phyloP scores from a whole-genome alignment of 2,329 filamentous ascomycete genomes.

The Xylariaceae sp. region DNA sequence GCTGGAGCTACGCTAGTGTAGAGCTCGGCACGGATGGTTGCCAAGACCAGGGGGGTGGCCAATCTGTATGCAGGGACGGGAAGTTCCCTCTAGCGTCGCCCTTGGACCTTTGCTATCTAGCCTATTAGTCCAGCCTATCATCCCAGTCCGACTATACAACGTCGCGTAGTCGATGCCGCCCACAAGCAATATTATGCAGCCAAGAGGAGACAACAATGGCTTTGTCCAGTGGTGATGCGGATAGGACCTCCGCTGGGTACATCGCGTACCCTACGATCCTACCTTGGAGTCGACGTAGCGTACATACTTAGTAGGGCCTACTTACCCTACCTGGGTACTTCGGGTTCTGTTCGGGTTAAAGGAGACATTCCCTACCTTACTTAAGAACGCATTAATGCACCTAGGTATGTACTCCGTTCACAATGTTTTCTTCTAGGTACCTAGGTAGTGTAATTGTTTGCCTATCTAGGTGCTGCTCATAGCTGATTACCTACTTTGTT shows the following conservation, averaged over 20 bases:
- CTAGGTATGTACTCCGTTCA: no score
- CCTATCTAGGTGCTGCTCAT: no score
- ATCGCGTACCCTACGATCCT: not conserved
- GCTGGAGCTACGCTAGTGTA: constrained; percentile 14
- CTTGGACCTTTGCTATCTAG: constrained; percentile 10
- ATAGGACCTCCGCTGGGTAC: not conserved
- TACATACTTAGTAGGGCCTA: no score
- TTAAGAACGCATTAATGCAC: no score
- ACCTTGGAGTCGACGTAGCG: not conserved
- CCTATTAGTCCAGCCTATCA: constrained; percentile 5
- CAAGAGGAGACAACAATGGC: constrained; percentile 18
- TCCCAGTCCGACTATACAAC: not conserved
- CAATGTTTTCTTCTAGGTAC: no score
- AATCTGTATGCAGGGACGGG: constrained; percentile 30
- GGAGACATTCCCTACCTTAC: not conserved
- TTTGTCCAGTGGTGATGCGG: constrained; percentile 7
- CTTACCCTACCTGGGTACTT: no score
- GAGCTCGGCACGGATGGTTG: constrained; percentile 20
- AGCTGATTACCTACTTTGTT: no score
- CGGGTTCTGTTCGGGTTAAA: not conserved
- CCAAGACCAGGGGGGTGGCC: constrained; percentile 22
- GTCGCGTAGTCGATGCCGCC: constrained; percentile 11
- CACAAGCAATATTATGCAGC: constrained; percentile 26
- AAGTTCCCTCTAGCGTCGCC: constrained; percentile 28
- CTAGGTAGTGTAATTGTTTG: no score